Evolutionary conservation across 2,329 filamentous ascomycete genomes (phyloP).

Genomic region (Colletotrichum sp.): DNA sequence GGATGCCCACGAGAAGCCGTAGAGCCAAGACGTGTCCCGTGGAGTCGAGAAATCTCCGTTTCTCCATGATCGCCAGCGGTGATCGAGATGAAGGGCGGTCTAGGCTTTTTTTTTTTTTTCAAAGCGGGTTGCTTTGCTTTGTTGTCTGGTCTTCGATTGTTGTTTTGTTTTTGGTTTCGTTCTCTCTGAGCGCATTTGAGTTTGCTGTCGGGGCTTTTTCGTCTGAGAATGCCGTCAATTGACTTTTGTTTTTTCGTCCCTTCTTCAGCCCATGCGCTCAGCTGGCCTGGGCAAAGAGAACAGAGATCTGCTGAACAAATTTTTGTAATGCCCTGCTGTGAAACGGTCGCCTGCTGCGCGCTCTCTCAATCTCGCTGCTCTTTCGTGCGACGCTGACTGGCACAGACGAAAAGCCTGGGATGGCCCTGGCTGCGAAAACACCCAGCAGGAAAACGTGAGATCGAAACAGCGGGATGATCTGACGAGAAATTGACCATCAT

Average conservation of each 20-base stretch:
- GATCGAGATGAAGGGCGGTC: background rate
- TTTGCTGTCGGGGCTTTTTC: background rate
- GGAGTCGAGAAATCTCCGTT: background rate
- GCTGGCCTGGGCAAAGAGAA: background rate
- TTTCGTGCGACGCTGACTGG: background rate
- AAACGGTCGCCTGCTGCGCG: background rate
- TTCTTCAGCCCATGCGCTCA: background rate
- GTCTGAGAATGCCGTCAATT: background rate
- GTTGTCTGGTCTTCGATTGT: background rate
- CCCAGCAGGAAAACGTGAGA: background rate
- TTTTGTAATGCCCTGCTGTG: background rate
- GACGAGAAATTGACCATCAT: background rate
- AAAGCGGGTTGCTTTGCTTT: background rate
- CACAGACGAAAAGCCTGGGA: background rate
- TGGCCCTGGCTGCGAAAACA: background rate
- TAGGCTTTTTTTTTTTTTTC: background rate
- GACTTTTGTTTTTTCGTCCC: background rate
- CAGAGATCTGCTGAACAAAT: background rate
- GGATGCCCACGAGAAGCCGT: background rate
- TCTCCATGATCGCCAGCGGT: constrained; percentile 8
- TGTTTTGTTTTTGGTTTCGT: background rate
- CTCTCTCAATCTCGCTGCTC: background rate
- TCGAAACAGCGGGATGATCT: constrained; percentile 18
- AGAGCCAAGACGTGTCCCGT: background rate
- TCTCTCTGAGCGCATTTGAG: background rate